These are phyloP conservation scores for Populus pruinosa DNA, from an alignment of 345 rosid species.

Conservation along the genomic window DNA sequence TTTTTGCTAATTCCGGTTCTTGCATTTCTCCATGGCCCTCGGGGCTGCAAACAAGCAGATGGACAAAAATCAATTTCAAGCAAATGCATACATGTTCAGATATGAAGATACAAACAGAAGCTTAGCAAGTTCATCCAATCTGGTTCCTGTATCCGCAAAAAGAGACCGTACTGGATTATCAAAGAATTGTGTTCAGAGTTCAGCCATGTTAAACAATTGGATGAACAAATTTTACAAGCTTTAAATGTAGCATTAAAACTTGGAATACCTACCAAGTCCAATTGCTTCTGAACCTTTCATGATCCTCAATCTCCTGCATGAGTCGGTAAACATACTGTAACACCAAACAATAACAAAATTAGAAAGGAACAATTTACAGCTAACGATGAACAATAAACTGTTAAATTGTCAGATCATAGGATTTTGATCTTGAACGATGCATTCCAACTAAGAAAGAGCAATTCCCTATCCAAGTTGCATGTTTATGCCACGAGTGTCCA, in stretches of 20 bases:
- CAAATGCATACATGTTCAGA: neutral
- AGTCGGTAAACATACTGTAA: slow-evolving; percentile 29
- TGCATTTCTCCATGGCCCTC: slow-evolving; percentile 49
- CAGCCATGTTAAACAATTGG: neutral
- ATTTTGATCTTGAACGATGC: neutral
- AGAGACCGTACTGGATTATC: neutral
- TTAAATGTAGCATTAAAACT: neutral
- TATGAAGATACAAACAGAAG: neutral
- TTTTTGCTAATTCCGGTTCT: slow-evolving; percentile 24
- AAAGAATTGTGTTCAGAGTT: neutral
- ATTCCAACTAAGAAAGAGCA: neutral
- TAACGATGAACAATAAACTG: neutral
- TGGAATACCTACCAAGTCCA: slow-evolving; percentile 29
- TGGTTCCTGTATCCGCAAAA: neutral
- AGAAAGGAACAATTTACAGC: neutral
- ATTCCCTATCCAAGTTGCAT: neutral
- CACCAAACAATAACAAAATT: neutral
- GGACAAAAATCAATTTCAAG: neutral
- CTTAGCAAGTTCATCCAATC: neutral
- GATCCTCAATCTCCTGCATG: slow-evolving; percentile 28
- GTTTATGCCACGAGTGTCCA: neutral
- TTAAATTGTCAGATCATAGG: neutral
- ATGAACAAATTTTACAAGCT: neutral
- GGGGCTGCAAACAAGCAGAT: slow-evolving; percentile 41
- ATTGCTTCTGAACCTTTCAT: slow-evolving; percentile 38